A percentile compares a stretch with the other conserved stretches of the same genome.
Conservation (phyloP, 2,329 filamentous ascomycete species). For the Fusarium piperis region DNA sequence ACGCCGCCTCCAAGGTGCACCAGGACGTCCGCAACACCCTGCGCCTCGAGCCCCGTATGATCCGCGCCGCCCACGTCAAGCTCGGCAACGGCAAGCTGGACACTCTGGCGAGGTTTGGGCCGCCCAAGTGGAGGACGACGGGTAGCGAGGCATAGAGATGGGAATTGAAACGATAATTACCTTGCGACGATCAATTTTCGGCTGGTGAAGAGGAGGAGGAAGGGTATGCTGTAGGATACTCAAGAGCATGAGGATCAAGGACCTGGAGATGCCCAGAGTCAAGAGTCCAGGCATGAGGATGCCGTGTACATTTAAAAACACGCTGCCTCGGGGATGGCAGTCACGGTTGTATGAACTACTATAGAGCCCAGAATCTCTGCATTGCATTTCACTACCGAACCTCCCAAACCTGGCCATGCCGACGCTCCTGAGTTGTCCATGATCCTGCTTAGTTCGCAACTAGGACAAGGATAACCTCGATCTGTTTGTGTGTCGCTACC, state of each 20-base stretch:
- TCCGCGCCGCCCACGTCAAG: slow-evolving; percentile 87
- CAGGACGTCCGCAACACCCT: slow-evolving; percentile 79
- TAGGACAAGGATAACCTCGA: neutral
- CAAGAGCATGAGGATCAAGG: neutral
- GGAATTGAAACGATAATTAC: slow-evolving; percentile 1
- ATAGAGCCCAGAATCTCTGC: slow-evolving; percentile 35
- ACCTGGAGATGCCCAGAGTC: slow-evolving; percentile 8
- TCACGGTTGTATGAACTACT: slow-evolving; percentile 40
- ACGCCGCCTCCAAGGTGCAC: slow-evolving; percentile 78
- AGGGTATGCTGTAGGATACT: slow-evolving; percentile 35
- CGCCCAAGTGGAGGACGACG: slow-evolving; percentile 59
- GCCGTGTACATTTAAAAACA: slow-evolving; percentile 39
- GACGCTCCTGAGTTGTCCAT: neutral
- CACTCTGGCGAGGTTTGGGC: slow-evolving; percentile 60
- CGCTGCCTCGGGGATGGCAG: slow-evolving; percentile 26
- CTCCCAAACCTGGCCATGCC: neutral
- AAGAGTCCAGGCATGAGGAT: slow-evolving; percentile 33
- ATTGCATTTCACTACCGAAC: slow-evolving; percentile 6
- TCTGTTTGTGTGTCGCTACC: slow-evolving; percentile 31
- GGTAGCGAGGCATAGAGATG: slow-evolving; percentile 43
- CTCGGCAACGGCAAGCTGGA: slow-evolving; percentile 73
- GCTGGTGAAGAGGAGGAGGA: neutral
- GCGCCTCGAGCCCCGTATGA: slow-evolving; percentile 87
- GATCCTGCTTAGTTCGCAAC: neutral
- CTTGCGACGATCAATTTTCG: neutral